Evolutionary conservation across 2,329 filamentous ascomycete species (phyloP), one percentile per base, ranked within the genome.

Genomic region (Ophiostoma quercus): DNA sequence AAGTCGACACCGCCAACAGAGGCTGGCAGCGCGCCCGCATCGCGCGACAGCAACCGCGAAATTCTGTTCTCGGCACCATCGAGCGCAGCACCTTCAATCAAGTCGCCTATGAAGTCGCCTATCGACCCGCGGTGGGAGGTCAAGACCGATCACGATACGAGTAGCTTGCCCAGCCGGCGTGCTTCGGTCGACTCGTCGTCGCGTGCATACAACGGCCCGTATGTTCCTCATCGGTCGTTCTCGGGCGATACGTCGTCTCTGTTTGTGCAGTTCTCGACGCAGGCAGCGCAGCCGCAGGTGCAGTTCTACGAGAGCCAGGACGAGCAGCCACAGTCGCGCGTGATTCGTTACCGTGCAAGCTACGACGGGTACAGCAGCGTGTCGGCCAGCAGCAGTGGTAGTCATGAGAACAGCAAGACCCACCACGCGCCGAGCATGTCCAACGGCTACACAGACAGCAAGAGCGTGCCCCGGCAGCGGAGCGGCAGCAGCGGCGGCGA

Each of bases 301-400:
- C 66, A 68, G 14, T 16, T 39, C 11, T 41, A 43, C 16, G 57
- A 43, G 1, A 57, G 67, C 51, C 51, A 66, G 29, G 68, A 68
- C 22, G 57, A 47, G 16, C 66, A 68, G 16, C 68, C 57, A 25
- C 57, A 34, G 57, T 62, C 70, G 57, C 19, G 71, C 69, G 8
- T 71, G n/a, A 73, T 79, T 12, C 74, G 76, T 14, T 76, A 79
- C 71, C 77, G 78, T 3, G 74, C 78, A 11, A 79, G 78, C 71
- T 77, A 76, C 68, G 78, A 79, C 51, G 74, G 74, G 9, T 75
- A 73, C 68, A 73, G 72, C 72, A 72, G 69, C 70, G 73, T 34
- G 7, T 41, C 51, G 72, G 63, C 73, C 73, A 73, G 32, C 16
- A 65, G 16, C 7, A n/a, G 57, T 8, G 19, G 8, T 16, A 47